phyloP scores from a whole-genome alignment of 257 asterid species.

The Nicotiana tabacum region DNA sequence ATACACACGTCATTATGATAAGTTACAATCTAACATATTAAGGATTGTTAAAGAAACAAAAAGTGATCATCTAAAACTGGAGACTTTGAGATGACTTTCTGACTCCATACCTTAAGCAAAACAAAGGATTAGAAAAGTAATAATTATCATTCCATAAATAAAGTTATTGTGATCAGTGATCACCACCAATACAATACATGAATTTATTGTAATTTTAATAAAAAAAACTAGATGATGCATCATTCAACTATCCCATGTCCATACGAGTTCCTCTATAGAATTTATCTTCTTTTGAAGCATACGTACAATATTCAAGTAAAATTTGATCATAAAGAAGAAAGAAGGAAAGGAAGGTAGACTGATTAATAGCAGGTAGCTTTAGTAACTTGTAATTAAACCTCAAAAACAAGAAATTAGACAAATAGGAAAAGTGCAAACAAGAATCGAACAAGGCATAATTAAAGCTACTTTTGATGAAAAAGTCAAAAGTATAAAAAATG shows the following conservation, averaged over 20 bases:
- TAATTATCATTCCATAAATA: neutral
- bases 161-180: neutral
- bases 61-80: neutral
- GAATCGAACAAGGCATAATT: too few species aligned
- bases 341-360: neutral
- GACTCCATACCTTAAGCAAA: conserved; percentile 1
- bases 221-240: neutral
- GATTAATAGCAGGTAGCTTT: neutral
- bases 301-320: neutral
- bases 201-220: neutral
- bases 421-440: too few species aligned
- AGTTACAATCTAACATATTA: too few species aligned
- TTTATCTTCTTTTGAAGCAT: neutral
- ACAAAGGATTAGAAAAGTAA: neutral
- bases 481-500: too few species aligned
- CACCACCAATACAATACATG: neutral
- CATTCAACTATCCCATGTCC: neutral
- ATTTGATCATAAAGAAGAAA: neutral
- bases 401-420: neutral
- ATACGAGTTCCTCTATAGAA: neutral
- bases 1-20: too few species aligned
- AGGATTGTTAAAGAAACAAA: too few species aligned
- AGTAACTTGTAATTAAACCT: neutral
- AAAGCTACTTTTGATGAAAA: too few species aligned
- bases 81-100: neutral